Evolutionary conservation across 768 basidiomycete genomes (phyloP), one percentile per base, ranked within the genome.

Genomic region (Lyophyllum atratum): DNA sequence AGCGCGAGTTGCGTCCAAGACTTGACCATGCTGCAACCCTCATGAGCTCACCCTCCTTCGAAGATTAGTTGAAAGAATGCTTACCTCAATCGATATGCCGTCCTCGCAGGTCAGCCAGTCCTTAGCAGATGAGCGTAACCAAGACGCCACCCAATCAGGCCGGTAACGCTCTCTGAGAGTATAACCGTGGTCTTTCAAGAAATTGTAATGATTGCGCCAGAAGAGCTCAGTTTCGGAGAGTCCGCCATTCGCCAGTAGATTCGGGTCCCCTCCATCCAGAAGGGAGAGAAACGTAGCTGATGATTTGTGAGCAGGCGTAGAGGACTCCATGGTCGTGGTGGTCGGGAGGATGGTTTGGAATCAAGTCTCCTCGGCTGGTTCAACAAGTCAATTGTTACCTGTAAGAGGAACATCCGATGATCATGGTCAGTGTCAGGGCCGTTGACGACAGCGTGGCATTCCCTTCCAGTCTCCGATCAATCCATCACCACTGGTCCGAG

Each of bases 1-100:
- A 3, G 47, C 48, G 44, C 73, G 70, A 0, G 54, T 68, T 0
- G 63, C 74, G 53, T 76, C 76, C 9, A 76, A 33, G 22, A 55
- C 19, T 19, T 49, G 51, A 6, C 33, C 37, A 9, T 9, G 39
- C 4, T 40, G n/a, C 15, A 19, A 19, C 11, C n/a, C 5, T n/a
- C n/a, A 40, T n/a, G 15, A 31, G n/a, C n/a, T n/a, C n/a, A 31
- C 11, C 14, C 15, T 10, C n/a, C 39, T 15, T 9, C 15, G 15
- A 40, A n/a, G n/a, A n/a, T n/a, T n/a, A n/a, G n/a, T n/a, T 19
- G n/a, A 19, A 10, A 40, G n/a, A 5, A 7, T 50, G 26, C 54
- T 43, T 43, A 56, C 55, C 15, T 19, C 17, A 19, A 19, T 44
- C 12, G 6, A n/a, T n/a, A 59, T 40, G 14, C 52, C 52, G 28